phyloP scores from a whole-genome alignment of 441 rosid species.

The Syzygium malaccense region DNA sequence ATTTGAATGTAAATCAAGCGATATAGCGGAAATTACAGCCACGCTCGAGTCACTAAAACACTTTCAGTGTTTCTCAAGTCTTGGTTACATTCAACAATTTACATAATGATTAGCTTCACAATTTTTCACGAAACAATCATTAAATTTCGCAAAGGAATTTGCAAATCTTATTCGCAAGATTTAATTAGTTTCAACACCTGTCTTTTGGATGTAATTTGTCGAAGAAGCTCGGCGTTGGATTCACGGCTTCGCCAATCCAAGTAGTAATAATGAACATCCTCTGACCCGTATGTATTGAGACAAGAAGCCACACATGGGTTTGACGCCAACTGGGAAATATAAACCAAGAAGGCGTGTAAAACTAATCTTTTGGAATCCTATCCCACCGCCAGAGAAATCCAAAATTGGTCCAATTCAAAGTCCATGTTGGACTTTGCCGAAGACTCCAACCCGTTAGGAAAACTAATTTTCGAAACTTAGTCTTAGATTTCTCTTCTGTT shows the following conservation, averaged over 20 bases:
- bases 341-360: not conserved
- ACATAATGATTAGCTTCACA: not conserved
- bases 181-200: not conserved
- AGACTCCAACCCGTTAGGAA: not conserved
- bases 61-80: accelerated
- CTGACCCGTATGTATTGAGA: not conserved
- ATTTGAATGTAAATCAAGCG: not conserved
- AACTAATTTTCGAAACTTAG: not conserved
- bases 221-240: not conserved
- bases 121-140: not conserved
- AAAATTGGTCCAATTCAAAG: no score
- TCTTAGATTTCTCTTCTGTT: not conserved
- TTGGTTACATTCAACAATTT: no score
- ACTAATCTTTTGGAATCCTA: not conserved
- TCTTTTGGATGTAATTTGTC: not conserved
- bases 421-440: not conserved
- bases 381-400: not conserved
- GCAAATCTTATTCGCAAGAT: not conserved
- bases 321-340: not conserved
- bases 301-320: not conserved
- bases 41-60: not conserved
- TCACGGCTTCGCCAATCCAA: not conserved
- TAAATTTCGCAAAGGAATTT: not conserved
- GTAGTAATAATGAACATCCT: not conserved
- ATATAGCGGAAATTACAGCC: not conserved